Percentiles rank a stretch among this genome's conserved stretches.
phyloP scores from a whole-genome alignment of 1,139 yeast species.

The Geotrichum fermentans region DNA sequence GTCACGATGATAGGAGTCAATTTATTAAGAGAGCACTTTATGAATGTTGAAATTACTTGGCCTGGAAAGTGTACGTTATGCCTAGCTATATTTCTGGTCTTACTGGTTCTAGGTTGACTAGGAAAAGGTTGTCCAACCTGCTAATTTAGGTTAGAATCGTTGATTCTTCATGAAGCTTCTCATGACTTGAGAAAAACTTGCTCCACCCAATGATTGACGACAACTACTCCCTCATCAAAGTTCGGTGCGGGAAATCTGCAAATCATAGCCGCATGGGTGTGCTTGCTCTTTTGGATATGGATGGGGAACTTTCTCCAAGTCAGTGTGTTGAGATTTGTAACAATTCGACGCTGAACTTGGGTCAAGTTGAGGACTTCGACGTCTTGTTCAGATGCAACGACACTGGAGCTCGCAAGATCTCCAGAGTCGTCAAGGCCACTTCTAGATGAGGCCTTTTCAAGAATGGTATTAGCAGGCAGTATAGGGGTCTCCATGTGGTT shows the following conservation, averaged over 20 bases:
- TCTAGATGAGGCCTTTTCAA: too few species aligned
- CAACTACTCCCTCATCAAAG: conserved; percentile 63
- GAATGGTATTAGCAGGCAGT: neutral
- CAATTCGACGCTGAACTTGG: conserved; percentile 47
- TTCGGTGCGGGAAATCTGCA: conserved; percentile 53
- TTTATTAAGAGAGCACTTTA: too few species aligned
- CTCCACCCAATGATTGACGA: conserved; percentile 60
- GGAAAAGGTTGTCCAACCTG: too few species aligned
- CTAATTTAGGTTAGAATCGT: too few species aligned
- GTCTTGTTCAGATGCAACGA: too few species aligned
- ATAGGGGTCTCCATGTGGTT: neutral
- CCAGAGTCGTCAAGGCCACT: neutral
- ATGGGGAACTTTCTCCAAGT: conserved; percentile 70
- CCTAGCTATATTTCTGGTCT: too few species aligned
- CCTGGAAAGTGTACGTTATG: too few species aligned
- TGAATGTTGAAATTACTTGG: too few species aligned
- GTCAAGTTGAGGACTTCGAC: conserved; percentile 17
- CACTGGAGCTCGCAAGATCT: too few species aligned
- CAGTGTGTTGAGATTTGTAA: conserved; percentile 52
- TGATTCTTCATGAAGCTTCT: too few species aligned
- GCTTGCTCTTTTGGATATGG: conserved; percentile 57
- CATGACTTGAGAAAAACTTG: conserved; percentile 22
- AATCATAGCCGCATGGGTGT: conserved; percentile 78
- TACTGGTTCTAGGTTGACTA: too few species aligned
- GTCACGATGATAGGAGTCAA: too few species aligned